Evolutionary conservation across 1,284 basidiomycete genomes (phyloP).

Genomic region (Trichosporon sp.): DNA sequence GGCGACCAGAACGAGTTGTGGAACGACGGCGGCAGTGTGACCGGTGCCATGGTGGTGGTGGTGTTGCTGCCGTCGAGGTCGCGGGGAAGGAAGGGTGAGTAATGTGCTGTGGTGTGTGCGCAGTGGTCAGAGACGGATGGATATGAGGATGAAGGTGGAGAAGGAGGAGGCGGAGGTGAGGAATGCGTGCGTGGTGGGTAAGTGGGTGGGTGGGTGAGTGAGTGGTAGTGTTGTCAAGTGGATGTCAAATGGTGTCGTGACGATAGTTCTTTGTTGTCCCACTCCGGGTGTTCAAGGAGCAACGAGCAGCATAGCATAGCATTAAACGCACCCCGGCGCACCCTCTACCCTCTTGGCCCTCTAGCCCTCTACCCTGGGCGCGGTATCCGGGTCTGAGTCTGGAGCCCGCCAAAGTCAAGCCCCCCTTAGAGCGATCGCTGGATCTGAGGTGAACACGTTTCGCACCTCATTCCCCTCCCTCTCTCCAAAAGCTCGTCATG

Average conservation of each 20-base stretch:
- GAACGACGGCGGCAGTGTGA: constrained; percentile 77
- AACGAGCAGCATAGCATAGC: too few species aligned
- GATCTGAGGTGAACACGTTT: too few species aligned
- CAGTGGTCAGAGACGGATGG: neutral
- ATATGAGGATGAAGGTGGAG: neutral
- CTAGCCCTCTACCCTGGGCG: too few species aligned
- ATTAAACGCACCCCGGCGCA: too few species aligned
- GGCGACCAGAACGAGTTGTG: constrained; percentile 88
- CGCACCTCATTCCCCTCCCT: too few species aligned
- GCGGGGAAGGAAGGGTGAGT: neutral
- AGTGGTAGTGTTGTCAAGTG: neutral
- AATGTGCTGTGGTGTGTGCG: neutral
- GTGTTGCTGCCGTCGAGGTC: neutral
- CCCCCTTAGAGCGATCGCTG: too few species aligned
- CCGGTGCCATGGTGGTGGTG: constrained; percentile 62
- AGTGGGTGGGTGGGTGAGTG: neutral
- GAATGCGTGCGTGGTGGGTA: neutral
- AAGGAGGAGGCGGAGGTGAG: neutral
- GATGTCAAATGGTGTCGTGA: neutral
- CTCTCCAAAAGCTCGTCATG: too few species aligned
- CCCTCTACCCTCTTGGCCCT: too few species aligned
- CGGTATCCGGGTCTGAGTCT: too few species aligned
- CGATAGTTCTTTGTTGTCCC: neutral
- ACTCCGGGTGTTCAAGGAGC: too few species aligned
- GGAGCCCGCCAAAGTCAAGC: too few species aligned